Evolutionary conservation across 1,139 yeast species (phyloP).

Genomic region (Taphrina communis): DNA sequence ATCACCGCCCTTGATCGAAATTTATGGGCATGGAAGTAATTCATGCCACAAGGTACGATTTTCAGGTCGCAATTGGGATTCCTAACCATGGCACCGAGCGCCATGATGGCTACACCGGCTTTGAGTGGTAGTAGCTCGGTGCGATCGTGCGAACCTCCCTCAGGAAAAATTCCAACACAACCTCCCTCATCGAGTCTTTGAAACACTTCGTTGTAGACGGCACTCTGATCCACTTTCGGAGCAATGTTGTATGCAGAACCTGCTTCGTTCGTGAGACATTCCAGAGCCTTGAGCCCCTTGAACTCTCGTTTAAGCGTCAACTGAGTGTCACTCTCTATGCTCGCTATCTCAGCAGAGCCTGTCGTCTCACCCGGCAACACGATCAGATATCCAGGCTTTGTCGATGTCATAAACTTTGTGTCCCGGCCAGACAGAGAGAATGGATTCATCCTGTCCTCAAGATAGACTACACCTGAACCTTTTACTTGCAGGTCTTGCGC

Average conservation of each 20-base stretch:
- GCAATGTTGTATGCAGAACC: conserved; percentile 78
- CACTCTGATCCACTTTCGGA: conserved; percentile 79
- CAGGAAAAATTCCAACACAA: conserved; percentile 95
- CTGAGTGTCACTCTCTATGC: conserved; percentile 76
- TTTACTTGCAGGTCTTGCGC: conserved; percentile 80
- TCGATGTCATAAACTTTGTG: conserved; percentile 71
- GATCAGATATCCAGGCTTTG: conserved; percentile 69
- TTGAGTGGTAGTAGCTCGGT: conserved; percentile 87
- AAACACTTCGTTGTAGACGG: conserved; percentile 81
- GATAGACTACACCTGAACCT: conserved; percentile 67
- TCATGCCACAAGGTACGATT: conserved; percentile 96
- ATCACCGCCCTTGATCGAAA: conserved; percentile 93
- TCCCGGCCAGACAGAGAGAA: conserved; percentile 65
- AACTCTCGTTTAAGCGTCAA: conserved; percentile 74
- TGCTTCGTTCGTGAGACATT: conserved; percentile 48
- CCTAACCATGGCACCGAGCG: conserved; percentile 83
- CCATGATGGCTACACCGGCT: conserved; percentile 98
- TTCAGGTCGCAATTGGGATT: conserved; percentile 72
- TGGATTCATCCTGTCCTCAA: conserved; percentile 57
- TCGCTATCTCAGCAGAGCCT: conserved; percentile 76
- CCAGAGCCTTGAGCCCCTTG: conserved; percentile 59
- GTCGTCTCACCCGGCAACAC: conserved; percentile 74
- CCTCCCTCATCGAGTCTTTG: conserved; percentile 77
- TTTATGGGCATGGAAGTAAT: conserved; percentile 93
- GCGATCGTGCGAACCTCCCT: conserved; percentile 96